Evolutionary conservation across 1,284 basidiomycete genomes (phyloP), one percentile per base, ranked within the genome.

Genomic region (Kwoniella shivajii): DNA sequence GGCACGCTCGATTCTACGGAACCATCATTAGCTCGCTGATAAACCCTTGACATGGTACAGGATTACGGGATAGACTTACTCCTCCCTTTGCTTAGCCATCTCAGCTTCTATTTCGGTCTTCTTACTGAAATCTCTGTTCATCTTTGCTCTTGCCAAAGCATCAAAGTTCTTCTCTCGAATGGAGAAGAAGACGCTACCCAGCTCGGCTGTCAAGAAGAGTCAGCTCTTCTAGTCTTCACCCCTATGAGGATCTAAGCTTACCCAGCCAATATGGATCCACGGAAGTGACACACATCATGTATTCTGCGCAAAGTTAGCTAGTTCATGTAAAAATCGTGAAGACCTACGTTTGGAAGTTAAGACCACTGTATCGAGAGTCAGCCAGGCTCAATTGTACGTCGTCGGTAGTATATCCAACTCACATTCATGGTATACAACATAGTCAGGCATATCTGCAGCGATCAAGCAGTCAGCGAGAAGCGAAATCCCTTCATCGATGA

Each of bases 231-330:
- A 16, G 1, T 36, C 30, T 51, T 48, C 6, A n/a, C 36, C 13
- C 33, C 22, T 10, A n/a, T 34, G 18, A 9, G 46, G 65, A 72
- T 60, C 33, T 22, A 20, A 27, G 68, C 80, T 48, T 72, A 90
- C 88, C 90, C 31, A 97, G 84, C 93, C 94, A 97, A 77, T 92
- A 92, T 3, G 93, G 87, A 72, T 97, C 92, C 54, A 97, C 89
- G 0, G 93, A 87, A 1, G 94, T 96, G 14, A 98, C 93, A 73
- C 92, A 91, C 20, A 92, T 94, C 92, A 96, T 95, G 78, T 97
- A 95, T 68, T 82, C 75, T 72, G 59, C 24, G n/a, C 5, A n/a
- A 16, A 16, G 45, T 63, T 44, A 61, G 60, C 24, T 42, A 14
- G 4, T 42, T 13, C 11, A 16, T 52, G 1, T 11, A 20, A 31